Evolutionary conservation across 306 rosid species (phyloP), one percentile per base, ranked within the genome.

Genomic region (Hippophae rhamnoides): DNA sequence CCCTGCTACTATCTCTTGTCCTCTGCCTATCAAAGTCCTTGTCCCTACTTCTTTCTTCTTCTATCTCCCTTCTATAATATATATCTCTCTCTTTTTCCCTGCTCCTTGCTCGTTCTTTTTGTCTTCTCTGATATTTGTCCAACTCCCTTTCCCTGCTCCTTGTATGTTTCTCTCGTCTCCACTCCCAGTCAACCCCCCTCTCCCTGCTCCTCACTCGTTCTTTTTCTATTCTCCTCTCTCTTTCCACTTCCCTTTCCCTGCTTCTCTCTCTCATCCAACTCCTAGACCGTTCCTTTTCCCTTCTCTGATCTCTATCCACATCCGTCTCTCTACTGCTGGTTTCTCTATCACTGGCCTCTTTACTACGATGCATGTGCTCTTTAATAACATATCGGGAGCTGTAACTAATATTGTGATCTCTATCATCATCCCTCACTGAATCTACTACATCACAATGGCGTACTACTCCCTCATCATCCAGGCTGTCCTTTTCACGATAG

Each of bases 61-160:
- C 93, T 68, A 53, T 74, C 56, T 78, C 89, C 69, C 76, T 79
- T 78, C 81, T 80, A 74, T 70, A 62, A 56, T 74, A 84, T 70
- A 73, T 68, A 40, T 75, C 85, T 48, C 71, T 72, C 60, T 73
- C 84, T 52, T 82, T 73, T 62, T 69, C 84, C 66, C 74, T 53
- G 65, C 74, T 80, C 67, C 80, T 83, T 42, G 72, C 89, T 56
- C 69, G 71, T 64, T 79, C 89, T 54, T 52, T 72, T 57, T 83
- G 86, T 69, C 81, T 82, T 62, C 69, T 61, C 58, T 13, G 41
- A 48, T 42, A 46, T 53, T 45, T 49, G 31, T 64, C 77, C 14
- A 48, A 65, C 62, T 72, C 81, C 63, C 75, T 79, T 43, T 83
- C 86, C 49, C 71, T 69, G 50, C 74, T 65, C 40, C 55, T 54